These are phyloP conservation scores for Corylus americana DNA, from an alignment of 306 rosid genomes.

Conservation along the genomic window DNA sequence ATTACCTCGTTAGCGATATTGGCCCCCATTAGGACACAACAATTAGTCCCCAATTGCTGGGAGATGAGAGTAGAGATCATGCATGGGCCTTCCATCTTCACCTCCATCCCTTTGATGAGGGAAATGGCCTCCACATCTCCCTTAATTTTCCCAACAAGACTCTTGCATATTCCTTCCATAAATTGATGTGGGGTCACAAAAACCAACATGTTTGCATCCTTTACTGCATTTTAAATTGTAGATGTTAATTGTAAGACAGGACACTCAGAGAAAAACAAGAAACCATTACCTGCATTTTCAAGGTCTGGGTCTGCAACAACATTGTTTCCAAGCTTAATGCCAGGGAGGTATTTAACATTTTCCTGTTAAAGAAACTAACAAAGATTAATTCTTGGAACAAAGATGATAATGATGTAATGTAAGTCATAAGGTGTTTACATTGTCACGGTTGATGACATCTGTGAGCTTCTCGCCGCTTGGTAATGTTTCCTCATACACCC, in stretches of 20 bases:
- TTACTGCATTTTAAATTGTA: constrained; percentile 48
- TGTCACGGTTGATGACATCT: constrained; percentile 70
- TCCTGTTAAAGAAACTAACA: constrained; percentile 48
- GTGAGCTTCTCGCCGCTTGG: constrained; percentile 80
- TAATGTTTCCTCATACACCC: constrained; percentile 85
- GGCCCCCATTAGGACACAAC: constrained; percentile 93
- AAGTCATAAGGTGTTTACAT: constrained; percentile 50
- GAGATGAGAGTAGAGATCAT: constrained; percentile 87
- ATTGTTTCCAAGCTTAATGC: constrained; percentile 83
- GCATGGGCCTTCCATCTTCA: constrained; percentile 92
- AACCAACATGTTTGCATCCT: constrained; percentile 82
- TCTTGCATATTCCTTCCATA: constrained; percentile 85
- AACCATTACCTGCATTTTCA: constrained; percentile 62
- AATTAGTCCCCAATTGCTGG: constrained; percentile 61
- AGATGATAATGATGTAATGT: constrained; percentile 8
- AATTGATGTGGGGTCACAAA: constrained; percentile 94
- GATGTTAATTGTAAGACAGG: not conserved
- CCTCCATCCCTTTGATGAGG: constrained; percentile 94
- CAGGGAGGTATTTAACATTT: constrained; percentile 88
- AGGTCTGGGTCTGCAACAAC: constrained; percentile 86
- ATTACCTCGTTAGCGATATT: constrained; percentile 87
- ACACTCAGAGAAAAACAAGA: constrained; percentile 5
- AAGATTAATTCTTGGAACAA: constrained; percentile 11
- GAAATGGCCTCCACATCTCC: constrained; percentile 76
- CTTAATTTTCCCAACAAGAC: constrained; percentile 62